Base-by-base conservation (phyloP, 345 rosid genomes). In the Dipteronia sinensis region DNA sequence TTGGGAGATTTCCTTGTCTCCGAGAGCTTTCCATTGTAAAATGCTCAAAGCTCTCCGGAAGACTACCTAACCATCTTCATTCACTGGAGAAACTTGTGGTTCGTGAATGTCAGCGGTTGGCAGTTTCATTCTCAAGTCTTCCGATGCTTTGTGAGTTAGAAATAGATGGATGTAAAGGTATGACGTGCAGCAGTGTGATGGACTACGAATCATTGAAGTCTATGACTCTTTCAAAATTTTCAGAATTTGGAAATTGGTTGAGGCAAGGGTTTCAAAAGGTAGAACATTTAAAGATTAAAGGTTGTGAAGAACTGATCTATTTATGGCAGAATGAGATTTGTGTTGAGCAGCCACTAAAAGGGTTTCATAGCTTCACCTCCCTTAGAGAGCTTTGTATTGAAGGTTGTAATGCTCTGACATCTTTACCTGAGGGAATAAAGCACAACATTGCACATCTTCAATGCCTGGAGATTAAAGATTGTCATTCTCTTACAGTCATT, bases 81-180 rank as follows among this genome's bases (percentile, higher is more conserved):
- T 74, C 29, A 47, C 31, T 74, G 47, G 46, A 47, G 69, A 47
- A 34, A 6, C 59, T 74, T 46, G 61, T 9, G 4, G 46, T 74
- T 19, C 4, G 3, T 25, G 25, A 19, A 9, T 74, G 77, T 25
- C 3, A 12, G 20, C 6, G 29, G 29, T 27, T 74, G 70, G 20
- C 17, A 16, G 53, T 62, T 73, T 23, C 40, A 16, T 25, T 73
- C 23, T 42, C 68, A 16, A 25, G 40, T 20, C 27, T 73, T 59
- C 76, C 76, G 0, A 22, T 19, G 67, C 76, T 73, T 13, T 23
- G 76, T 10, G n/a, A 27, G 29, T 19, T 64, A 25, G 56, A 61
- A 38, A 20, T 73, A 22, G 20, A 62, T 22, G 55, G 55, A 40
- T 73, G 76, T 67, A 61, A 42, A 61, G 7, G 19, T 20, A 61